These are phyloP conservation scores for Alternaria ethzedia DNA, from an alignment of 2,329 filamentous ascomycete species.

Conservation along the genomic window DNA sequence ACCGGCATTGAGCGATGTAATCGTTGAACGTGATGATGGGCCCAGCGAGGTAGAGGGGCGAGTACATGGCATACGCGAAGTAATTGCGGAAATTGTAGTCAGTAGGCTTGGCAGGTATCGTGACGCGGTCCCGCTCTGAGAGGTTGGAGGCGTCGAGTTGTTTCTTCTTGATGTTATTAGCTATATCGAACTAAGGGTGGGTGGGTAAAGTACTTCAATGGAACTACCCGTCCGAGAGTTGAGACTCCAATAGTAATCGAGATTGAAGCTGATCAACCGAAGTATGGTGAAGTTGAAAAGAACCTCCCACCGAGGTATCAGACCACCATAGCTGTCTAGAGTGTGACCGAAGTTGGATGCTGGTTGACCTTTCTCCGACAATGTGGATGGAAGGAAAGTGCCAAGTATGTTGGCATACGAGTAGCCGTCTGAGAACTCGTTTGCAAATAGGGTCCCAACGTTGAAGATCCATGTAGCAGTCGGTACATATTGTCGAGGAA, in stretches of 20 bases:
- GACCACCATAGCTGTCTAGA: slow-evolving; percentile 79
- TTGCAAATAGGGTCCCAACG: slow-evolving; percentile 82
- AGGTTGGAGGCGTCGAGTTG: slow-evolving; percentile 87
- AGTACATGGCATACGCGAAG: slow-evolving; percentile 86
- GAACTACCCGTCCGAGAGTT: slow-evolving; percentile 67
- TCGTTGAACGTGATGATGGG: slow-evolving; percentile 98
- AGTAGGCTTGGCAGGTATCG: slow-evolving; percentile 70
- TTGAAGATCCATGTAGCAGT: slow-evolving; percentile 89
- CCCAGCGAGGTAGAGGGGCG: slow-evolving; percentile 88
- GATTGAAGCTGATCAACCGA: slow-evolving; percentile 92
- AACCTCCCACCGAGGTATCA: slow-evolving; percentile 95
- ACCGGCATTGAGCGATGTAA: slow-evolving; percentile 85
- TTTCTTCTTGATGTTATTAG: slow-evolving; percentile 91
- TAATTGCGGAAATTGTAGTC: slow-evolving; percentile 88
- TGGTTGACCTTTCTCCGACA: slow-evolving; percentile 50
- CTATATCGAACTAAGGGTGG: slow-evolving; percentile 14
- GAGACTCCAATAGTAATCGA: slow-evolving; percentile 94
- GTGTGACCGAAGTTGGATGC: slow-evolving; percentile 69
- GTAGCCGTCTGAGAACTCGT: slow-evolving; percentile 84
- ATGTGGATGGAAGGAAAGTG: slow-evolving; percentile 53
- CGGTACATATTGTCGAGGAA: slow-evolving; percentile 76
- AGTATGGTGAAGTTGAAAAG: slow-evolving; percentile 96
- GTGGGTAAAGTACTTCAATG: slow-evolving; percentile 73
- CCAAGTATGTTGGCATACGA: slow-evolving; percentile 68
- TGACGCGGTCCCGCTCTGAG: slow-evolving; percentile 86